Evolutionary conservation across 1,284 basidiomycete genomes (phyloP).

Genomic region (Entoloma clypeatum): DNA sequence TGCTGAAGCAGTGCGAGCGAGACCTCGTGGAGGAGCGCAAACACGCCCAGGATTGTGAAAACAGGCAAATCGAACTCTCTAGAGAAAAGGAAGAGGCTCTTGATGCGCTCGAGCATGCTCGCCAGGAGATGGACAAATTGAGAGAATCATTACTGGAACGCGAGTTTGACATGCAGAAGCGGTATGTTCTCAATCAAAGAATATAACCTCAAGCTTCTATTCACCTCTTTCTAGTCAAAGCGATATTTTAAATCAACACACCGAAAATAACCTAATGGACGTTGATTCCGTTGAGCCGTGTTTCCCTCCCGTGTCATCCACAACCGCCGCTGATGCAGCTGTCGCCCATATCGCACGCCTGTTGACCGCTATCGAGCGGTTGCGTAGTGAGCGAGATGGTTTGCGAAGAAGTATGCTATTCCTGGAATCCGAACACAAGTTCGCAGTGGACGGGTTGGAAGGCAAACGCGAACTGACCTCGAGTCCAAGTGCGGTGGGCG

Average conservation of each 20-base stretch:
- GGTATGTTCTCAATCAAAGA: slow-evolving; percentile 2
- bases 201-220: not conserved
- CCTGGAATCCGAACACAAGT: slow-evolving; percentile 65
- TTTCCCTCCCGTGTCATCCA: slow-evolving; percentile 3
- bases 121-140: slow-evolving; percentile 27
- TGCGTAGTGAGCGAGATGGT: slow-evolving; percentile 68
- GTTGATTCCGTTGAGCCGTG: slow-evolving; percentile 1
- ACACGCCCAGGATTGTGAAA: slow-evolving; percentile 36
- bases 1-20: slow-evolving; percentile 36
- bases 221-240: too few species aligned
- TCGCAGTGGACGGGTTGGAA: slow-evolving; percentile 60
- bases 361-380: slow-evolving; percentile 57
- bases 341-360: slow-evolving; percentile 50
- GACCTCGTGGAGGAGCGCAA: slow-evolving; percentile 42
- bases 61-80: slow-evolving; percentile 31
- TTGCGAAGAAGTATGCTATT: slow-evolving; percentile 69
- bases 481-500: not conserved
- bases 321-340: slow-evolving; percentile 29
- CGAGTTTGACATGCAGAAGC: slow-evolving; percentile 21
- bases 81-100: slow-evolving; percentile 46
- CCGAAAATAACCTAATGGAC: slow-evolving; percentile 2
- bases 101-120: slow-evolving; percentile 38
- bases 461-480: slow-evolving; percentile 37
- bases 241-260: too few species aligned
- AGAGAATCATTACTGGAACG: slow-evolving; percentile 26